Conservation (phyloP, 192 early-diverging fungal species). For the Geosiphon pyriformis region DNA sequence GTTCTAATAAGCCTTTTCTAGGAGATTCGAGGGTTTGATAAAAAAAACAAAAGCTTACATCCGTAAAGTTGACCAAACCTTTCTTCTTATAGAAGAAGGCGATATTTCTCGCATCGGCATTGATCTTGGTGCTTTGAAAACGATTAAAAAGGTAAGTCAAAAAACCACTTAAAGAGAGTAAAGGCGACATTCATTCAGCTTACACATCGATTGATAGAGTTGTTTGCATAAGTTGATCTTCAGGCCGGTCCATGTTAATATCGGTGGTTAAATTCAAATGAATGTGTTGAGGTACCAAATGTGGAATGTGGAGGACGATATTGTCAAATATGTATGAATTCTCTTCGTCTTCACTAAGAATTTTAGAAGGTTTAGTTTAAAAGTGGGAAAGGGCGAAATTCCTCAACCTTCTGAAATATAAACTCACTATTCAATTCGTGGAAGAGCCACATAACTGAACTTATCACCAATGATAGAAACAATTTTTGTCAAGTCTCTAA, state of each 20-base stretch:
- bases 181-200: neutral
- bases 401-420: too few species aligned
- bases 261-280: conserved; percentile 28
- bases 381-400: too few species aligned
- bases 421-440: conserved; percentile 39
- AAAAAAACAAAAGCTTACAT: conserved; percentile 25
- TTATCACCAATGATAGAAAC: conserved; percentile 40
- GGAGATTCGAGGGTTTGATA: too few species aligned
- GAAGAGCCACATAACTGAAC: conserved; percentile 46
- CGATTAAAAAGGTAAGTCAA: neutral
- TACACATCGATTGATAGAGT: conserved; percentile 14
- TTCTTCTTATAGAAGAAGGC: conserved; percentile 52
- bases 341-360: conserved; percentile 31
- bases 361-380: too few species aligned
- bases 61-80: conserved; percentile 43
- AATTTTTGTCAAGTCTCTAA: conserved; percentile 42
- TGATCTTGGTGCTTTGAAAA: conserved; percentile 32
- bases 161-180: neutral
- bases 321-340: conserved; percentile 35
- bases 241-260: conserved; percentile 26
- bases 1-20: neutral
- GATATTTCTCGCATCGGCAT: conserved; percentile 51
- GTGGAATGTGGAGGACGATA: conserved; percentile 31
- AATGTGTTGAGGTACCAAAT: conserved; percentile 32
- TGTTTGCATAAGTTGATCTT: conserved; percentile 24